These are phyloP conservation scores for Zychaea mexicana DNA, from an alignment of 371 early-diverging fungal species.

Conservation along the genomic window DNA sequence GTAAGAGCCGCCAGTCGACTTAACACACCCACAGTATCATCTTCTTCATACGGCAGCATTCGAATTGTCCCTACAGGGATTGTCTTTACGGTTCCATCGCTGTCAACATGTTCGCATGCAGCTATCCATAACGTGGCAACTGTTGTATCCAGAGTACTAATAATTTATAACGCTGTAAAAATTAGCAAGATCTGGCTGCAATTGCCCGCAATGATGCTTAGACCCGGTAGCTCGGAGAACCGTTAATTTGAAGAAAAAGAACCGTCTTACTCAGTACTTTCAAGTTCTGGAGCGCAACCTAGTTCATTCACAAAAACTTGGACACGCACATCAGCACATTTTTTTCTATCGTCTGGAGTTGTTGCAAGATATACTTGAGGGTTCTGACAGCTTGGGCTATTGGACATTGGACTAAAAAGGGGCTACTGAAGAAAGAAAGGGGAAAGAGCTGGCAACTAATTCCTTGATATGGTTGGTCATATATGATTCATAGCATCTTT, in stretches of 20 bases:
- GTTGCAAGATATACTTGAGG: neutral
- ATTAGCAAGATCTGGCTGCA: no score
- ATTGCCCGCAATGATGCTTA: neutral
- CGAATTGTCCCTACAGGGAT: neutral
- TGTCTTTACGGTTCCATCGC: neutral
- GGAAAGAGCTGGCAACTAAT: no score
- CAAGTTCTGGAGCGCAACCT: neutral
- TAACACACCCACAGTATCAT: neutral
- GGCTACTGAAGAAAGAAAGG: no score
- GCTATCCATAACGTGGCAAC: neutral
- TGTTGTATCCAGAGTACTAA: neutral
- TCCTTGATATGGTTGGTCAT: no score
- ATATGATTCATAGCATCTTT: no score
- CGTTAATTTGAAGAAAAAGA: neutral
- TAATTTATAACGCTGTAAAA: neutral
- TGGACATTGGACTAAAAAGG: no score
- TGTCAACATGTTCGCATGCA: neutral
- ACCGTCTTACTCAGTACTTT: neutral
- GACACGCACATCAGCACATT: neutral
- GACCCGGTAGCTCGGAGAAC: neutral
- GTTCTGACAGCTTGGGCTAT: neutral
- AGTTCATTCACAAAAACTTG: neutral
- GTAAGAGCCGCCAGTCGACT: neutral
- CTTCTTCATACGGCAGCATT: neutral
- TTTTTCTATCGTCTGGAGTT: neutral